Evolutionary conservation across 129 eudicot genomes (phyloP).

Genomic region (Ambrosia artemisiifolia): DNA sequence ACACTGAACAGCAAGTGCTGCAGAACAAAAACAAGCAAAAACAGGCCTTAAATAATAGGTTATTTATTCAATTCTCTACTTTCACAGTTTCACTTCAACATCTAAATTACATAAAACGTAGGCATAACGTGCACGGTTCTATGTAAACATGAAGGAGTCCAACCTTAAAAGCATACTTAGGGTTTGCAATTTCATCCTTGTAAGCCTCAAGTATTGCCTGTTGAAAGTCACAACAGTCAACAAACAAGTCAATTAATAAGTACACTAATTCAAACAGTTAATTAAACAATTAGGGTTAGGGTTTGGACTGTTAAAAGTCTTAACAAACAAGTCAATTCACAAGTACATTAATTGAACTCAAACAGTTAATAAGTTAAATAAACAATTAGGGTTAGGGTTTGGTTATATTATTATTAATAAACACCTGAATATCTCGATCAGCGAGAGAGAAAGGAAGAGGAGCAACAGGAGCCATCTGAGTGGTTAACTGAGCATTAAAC

Average conservation of each 20-base stretch:
- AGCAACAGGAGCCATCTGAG: constrained; percentile 99
- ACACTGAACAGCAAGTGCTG: constrained; percentile 96
- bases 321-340: neutral
- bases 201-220: constrained; percentile 94
- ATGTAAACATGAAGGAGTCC: neutral
- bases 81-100: neutral
- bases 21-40: constrained; percentile 10
- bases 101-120: neutral
- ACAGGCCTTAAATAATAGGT: neutral
- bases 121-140: no score
- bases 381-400: constrained; percentile 26
- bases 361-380: neutral
- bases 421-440: constrained; percentile 90
- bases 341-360: neutral
- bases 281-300: constrained; percentile 23
- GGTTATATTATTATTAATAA: neutral
- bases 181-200: constrained; percentile 80
- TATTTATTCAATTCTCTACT: neutral
- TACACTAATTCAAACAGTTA: neutral
- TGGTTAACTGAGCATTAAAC: constrained; percentile 61
- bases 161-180: constrained; percentile 92
- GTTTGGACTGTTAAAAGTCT: constrained; percentile 32
- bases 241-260: neutral
- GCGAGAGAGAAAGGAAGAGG: constrained; percentile 94
- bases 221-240: neutral